Percentiles rank a stretch among this genome's conserved stretches.
phyloP scores from a whole-genome alignment of 176 grass and related monocot species.

The Ensete glaucum region DNA sequence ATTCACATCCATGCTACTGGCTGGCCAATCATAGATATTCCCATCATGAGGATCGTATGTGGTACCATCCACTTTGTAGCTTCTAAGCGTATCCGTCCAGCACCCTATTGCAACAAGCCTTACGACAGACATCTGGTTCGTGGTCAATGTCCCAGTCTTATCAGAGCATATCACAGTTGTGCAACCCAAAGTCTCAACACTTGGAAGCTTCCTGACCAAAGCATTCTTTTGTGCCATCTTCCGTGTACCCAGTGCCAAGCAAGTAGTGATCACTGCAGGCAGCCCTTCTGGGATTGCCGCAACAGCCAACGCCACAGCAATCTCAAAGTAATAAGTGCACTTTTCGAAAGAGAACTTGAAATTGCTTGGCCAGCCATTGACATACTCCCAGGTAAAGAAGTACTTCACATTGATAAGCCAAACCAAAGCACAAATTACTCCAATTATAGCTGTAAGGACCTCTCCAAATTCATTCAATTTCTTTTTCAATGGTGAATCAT shows the following conservation, averaged over 20 bases:
- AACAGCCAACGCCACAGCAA: constrained; percentile 24
- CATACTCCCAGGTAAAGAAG: constrained; percentile 17
- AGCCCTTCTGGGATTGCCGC: constrained; percentile 19
- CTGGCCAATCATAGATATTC: constrained; percentile 5
- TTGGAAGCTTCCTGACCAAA: constrained; percentile 18
- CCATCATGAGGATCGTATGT: constrained; percentile 18
- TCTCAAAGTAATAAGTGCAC: constrained; percentile 25
- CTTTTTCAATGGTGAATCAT: constrained; percentile 21
- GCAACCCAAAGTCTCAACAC: constrained; percentile 22
- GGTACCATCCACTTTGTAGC: constrained; percentile 13
- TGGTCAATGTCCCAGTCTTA: constrained; percentile 23
- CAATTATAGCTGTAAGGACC: constrained; percentile 22
- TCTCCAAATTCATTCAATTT: constrained; percentile 22
- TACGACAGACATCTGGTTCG: constrained; percentile 22
- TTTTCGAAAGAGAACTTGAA: constrained; percentile 19
- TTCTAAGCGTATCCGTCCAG: constrained; percentile 13
- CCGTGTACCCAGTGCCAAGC: constrained; percentile 17
- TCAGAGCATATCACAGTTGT: constrained; percentile 24
- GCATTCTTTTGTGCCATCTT: constrained; percentile 27
- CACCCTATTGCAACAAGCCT: constrained; percentile 10
- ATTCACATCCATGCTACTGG: constrained; percentile 20
- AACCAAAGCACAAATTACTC: constrained; percentile 14
- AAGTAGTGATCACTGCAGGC: constrained; percentile 21
- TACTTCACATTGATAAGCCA: constrained; percentile 24
- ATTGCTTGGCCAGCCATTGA: constrained; percentile 17